phyloP scores from a whole-genome alignment of 192 early-diverging fungal genomes.

The Rhizophagus clarus region DNA sequence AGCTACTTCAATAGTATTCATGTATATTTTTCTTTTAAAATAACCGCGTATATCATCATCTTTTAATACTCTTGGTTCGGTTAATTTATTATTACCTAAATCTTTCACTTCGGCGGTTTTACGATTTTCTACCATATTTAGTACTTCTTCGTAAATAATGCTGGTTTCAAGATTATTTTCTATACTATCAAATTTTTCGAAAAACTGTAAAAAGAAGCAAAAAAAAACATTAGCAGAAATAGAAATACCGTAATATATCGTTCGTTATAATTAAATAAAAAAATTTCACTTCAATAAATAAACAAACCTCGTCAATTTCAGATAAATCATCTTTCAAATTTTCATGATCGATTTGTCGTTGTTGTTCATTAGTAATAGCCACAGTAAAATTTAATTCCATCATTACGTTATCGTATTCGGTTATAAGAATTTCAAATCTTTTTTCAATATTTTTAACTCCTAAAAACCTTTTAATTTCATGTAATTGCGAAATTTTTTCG shows the following conservation, averaged over 20 bases:
- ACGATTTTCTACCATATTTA: background rate
- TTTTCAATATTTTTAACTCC: background rate
- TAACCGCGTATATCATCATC: background rate
- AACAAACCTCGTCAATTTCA: background rate
- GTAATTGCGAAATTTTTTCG: conserved; percentile 12
- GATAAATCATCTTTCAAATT: conserved; percentile 2
- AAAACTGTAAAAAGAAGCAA: no score
- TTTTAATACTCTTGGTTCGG: background rate
- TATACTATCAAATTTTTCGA: background rate
- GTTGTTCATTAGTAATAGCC: conserved; percentile 13
- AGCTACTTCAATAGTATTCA: background rate
- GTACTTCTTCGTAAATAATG: no score
- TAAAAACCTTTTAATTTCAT: conserved; percentile 3
- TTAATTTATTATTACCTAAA: background rate
- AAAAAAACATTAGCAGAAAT: no score
- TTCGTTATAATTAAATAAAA: no score
- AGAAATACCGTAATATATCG: no score
- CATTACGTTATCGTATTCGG: conserved; percentile 2
- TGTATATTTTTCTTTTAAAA: background rate
- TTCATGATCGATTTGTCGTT: conserved; percentile 8
- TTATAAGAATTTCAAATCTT: background rate
- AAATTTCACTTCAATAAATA: no score
- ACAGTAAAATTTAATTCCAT: conserved; percentile 16
- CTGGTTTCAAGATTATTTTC: no score
- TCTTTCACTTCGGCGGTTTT: background rate